Evolutionary conservation across 202 grass and related monocot species (phyloP), one percentile per base, ranked within the genome.

Genomic region (Saccharum hybrid): DNA sequence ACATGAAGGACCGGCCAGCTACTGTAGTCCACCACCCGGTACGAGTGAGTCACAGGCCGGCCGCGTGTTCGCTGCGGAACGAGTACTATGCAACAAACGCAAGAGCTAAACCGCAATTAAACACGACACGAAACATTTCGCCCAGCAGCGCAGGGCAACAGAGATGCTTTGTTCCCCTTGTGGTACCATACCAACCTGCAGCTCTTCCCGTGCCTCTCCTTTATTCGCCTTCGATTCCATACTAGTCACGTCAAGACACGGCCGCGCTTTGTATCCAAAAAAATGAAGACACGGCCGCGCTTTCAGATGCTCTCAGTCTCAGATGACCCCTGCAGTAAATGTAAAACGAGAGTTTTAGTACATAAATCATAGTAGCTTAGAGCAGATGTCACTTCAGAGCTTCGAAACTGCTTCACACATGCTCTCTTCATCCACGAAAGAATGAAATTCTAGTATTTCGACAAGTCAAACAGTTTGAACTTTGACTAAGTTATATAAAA

Each of bases 201-300:
- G 26, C 26, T 11, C 22, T 11, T 11, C 41, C 46, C 45, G 63
- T 40, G 36, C 57, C 45, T 2, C 9, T 5, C 0, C 19, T 21
- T 38, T 48, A 18, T 9, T 49, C 41, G 52, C 52, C 52, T 56
- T n/a, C 52, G 52, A 8, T 57, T 11, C 15, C 8, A 19, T 14
- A 7, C 68, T 69, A 48, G 72, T 73, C 65, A 66, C 63, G 71
- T 76, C 72, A 68, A 64, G 52, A 81, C 60, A n/a, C n/a, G n/a
- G n/a, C n/a, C n/a, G n/a, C n/a, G n/a, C n/a, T n/a, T n/a, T n/a
- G n/a, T n/a, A n/a, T n/a, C n/a, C n/a, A n/a, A n/a, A n/a, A n/a
- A n/a, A n/a, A n/a, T n/a, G n/a, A n/a, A n/a, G n/a, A n/a, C n/a
- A 56, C 7, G 30, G 6, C 41, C 41, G 10, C 10, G 43, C 43